Evolutionary conservation across 1,139 yeast species (phyloP), one percentile per base, ranked within the genome.

Genomic region (Saccharomyces hybrid): DNA sequence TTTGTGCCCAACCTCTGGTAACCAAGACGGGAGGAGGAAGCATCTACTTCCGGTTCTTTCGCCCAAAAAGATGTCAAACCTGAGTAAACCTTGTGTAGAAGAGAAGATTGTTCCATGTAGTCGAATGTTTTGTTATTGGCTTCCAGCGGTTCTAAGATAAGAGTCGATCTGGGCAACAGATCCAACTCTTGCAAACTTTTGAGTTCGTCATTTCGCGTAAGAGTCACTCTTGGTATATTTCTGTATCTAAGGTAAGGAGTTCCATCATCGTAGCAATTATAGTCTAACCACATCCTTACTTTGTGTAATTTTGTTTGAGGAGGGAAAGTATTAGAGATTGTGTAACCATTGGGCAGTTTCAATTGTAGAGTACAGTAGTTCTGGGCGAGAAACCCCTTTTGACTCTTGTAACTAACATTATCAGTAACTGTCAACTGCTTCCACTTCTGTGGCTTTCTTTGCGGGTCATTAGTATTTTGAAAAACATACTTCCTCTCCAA

Each of bases 241-340:
- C 79, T 73, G 57, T 75, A n/a, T n/a, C n/a, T n/a, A 6, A 73
- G 68, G 60, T 75, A 80, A 1, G 82, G 80, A 2, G 67, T 72
- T 34, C 74, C 71, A 4, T 78, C 78, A 56, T 78, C 81, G 1
- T 76, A 75, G 53, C 83, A 71, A 57, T 77, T 77, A 5, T 60
- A 60, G 57, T 83, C 88, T 5, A 85, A 74, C 88, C 89, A 85
- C 20, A 65, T 66, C 52, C 93, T 75, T 4, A 85, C 90, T 53
- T 76, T 80, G 47, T 68, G 60, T 48, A 68, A 52, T 1, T 63
- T 65, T 13, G 57, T 54, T 8, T 53, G 47, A 1, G 70, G 60
- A 14, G 53, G 55, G 46, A 68, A 68, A 13, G 60, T 59, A 42
- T 62, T 62, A 13, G 60, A 64, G 13, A 68, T 49, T 14, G 64